Evolutionary conservation across 1,284 basidiomycete genomes (phyloP), one percentile per base, ranked within the genome.

Genomic region (Cutaneotrichosporon mucoides): DNA sequence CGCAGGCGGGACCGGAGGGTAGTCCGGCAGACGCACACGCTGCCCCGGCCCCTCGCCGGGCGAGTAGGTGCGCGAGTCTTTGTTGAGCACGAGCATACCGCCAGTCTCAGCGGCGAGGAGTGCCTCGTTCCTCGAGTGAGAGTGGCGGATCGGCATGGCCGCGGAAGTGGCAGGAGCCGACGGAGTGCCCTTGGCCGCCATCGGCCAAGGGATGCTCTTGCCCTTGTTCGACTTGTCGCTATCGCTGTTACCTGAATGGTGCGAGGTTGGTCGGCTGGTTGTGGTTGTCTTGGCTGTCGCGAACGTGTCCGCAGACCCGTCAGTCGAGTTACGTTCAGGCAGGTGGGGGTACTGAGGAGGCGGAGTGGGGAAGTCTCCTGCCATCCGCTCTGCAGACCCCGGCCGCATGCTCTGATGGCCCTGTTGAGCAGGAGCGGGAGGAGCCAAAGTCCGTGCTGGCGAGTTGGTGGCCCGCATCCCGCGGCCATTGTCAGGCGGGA

Each of bases 61-160:
- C 37, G 53, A 55, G 53, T 55, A 55, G 9, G 6, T 37, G 16
- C 44, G 49, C n/a, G 49, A 40, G 16, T 43, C 55, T n/a, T 47
- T 49, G 37, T 45, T n/a, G 13, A 60, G 49, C 33, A 51, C 47
- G 16, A 65, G 24, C 66, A 71, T 71, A 6, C 71, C 72, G 0
- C 74, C 73, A 0, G 62, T 63, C 52, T 74, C 73, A 1, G 73
- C 74, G 0, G 60, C 62, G 6, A 73, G 57, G 4, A 76, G 59
- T 0, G 62, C 71, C n/a, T 60, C 65, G 55, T 75, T 73, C 34
- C 61, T 62, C 1, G 71, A 73, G 53, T 75, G 74, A 40, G 37
- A 6, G 6, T 13, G 11, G 6, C 35, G 12, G 16, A 53, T 34
- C 33, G 45, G 34, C 45, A 13, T 33, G 10, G 51, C 13, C 24